Evolutionary conservation across 2,329 filamentous ascomycete genomes (phyloP), one percentile per base, ranked within the genome.

Genomic region (Paracorniculantispora psalliotae): DNA sequence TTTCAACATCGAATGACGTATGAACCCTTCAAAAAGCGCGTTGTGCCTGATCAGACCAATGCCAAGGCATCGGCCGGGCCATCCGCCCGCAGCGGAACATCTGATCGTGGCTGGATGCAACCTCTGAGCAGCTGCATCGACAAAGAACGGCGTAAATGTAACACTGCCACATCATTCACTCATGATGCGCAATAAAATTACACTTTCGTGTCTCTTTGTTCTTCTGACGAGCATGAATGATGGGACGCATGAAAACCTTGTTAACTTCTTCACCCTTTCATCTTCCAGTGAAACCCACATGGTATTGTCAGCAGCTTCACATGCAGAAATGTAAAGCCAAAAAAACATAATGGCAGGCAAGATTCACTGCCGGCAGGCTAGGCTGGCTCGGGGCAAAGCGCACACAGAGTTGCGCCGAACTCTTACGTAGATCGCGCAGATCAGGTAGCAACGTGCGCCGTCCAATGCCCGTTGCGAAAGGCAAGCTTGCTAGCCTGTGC

Each of bases 351-450:
- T 12, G 25, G n/a, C 4, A 17, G 17, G 10, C 7, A 15, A 30
- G 28, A 17, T 19, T 4, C 2, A 7, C 15, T 33, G 30, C 30
- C 30, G 30, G 30, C 30, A 33, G 30, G 30, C 30, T 33, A 33
- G 30, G 30, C 30, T 33, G 30, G 30, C 30, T 33, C 6, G 30
- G 30, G 30, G 30, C 30, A 6, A 33, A 33, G 6, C 12, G 30
- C 12, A 33, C 47, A 19, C 13, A 33, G 30, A 10, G 30, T 30
- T 23, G 30, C 47, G 47, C 33, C 49, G 33, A 9, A 15, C 39
- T 28, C 23, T 39, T 41, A 43, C 51, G 51, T 44, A 33, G 51
- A 54, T 54, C 37, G 35, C 21, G 53, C 30, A 37, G 53, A 56
- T 56, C 53, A 48, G 53, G 41, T 30, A 43, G 17, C 30, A n/a